Percentiles rank a stretch among this genome's conserved stretches.
These are phyloP conservation scores for Penicillium antarcticum DNA, from an alignment of 495 filamentous ascomycete species.

Conservation along the genomic window DNA sequence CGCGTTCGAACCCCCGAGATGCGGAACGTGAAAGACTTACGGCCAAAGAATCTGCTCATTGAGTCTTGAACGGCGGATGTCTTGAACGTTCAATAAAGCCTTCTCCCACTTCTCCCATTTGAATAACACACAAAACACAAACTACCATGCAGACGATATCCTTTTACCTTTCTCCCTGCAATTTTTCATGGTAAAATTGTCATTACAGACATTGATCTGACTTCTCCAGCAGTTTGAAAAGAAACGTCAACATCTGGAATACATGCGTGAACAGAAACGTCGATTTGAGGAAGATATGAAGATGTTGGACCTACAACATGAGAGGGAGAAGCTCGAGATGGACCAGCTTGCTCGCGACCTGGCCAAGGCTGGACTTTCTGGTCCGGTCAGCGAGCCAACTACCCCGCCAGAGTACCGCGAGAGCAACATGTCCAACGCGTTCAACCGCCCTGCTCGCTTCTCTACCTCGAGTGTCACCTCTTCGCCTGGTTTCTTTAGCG, in stretches of 20 bases:
- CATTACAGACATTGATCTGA: conserved; percentile 17
- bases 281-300: conserved; percentile 86
- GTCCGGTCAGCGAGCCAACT: conserved; percentile 87
- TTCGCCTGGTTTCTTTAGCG: conserved; percentile 71
- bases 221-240: conserved; percentile 70
- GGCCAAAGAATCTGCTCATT: too few relatives aligned
- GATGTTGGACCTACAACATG: conserved; percentile 76
- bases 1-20: too few relatives aligned
- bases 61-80: too few relatives aligned
- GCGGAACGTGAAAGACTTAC: too few relatives aligned
- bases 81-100: neutral
- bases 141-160: neutral
- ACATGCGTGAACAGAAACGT: conserved; percentile 77
- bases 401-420: conserved; percentile 95
- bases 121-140: too few relatives aligned
- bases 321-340: conserved; percentile 76
- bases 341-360: conserved; percentile 76
- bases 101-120: neutral
- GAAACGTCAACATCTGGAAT: conserved; percentile 83
- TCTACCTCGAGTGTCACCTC: conserved; percentile 79
- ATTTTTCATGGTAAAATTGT: too few relatives aligned
- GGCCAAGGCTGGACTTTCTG: conserved; percentile 55
- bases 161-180: neutral
- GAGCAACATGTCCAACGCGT: conserved; percentile 65
- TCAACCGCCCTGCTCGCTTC: conserved; percentile 76